phyloP scores from a whole-genome alignment of 2,329 filamentous ascomycete species.

The Neonectria hederae region DNA sequence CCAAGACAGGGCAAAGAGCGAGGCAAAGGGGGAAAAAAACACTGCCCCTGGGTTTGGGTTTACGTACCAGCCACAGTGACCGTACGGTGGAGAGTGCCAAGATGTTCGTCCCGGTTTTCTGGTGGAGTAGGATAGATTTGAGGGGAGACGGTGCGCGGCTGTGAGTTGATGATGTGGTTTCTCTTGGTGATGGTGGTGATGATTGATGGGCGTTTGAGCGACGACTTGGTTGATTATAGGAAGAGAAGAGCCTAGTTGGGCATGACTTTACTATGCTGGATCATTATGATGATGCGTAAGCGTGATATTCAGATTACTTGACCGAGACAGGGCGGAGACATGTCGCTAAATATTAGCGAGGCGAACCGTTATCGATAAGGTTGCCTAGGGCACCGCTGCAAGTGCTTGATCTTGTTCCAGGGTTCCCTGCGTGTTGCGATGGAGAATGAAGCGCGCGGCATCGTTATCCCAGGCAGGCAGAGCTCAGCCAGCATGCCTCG shows the following conservation, averaged over 20 bases:
- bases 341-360: neutral
- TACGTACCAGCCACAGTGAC: neutral
- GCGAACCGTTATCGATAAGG: constrained; percentile 19
- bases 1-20: constrained; percentile 17
- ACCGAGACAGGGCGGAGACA: neutral
- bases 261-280: neutral
- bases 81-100: constrained; percentile 8
- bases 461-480: constrained; percentile 18
- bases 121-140: constrained; percentile 11
- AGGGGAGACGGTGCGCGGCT: neutral
- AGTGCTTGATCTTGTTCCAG: constrained; percentile 1
- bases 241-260: neutral
- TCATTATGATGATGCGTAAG: neutral
- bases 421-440: neutral
- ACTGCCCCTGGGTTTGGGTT: constrained; percentile 11
- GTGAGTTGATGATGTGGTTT: neutral
- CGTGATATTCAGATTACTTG: neutral
- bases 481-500: neutral
- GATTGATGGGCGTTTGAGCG: neutral
- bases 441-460: constrained; percentile 3
- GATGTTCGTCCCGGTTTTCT: neutral
- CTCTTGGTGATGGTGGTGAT: neutral
- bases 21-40: constrained; percentile 9
- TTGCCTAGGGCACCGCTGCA: constrained; percentile 11
- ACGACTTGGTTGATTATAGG: neutral